Conservation (phyloP, 768 basidiomycete genomes). For the Myochromella boudieri region DNA sequence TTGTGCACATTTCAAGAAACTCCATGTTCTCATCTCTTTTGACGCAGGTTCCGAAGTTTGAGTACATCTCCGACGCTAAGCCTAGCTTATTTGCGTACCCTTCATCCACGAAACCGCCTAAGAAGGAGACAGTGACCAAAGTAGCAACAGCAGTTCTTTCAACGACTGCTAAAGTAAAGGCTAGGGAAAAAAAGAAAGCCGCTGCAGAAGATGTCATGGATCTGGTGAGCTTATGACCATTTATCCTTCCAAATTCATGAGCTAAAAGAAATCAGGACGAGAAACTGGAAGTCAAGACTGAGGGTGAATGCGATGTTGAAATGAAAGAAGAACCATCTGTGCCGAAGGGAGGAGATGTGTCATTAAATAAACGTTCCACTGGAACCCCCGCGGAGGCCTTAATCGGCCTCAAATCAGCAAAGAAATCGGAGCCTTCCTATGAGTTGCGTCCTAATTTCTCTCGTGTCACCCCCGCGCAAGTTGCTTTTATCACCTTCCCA, state of each 20-base stretch:
- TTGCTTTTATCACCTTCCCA: slow-evolving; percentile 84
- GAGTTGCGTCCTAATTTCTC: slow-evolving; percentile 86
- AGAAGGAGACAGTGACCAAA: slow-evolving; percentile 90
- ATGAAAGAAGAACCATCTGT: slow-evolving; percentile 61
- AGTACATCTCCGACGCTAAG: slow-evolving; percentile 85
- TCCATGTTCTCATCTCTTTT: slow-evolving; percentile 6
- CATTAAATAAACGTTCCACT: slow-evolving; percentile 55
- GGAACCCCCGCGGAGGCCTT: slow-evolving; percentile 45
- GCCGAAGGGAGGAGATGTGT: slow-evolving; percentile 53
- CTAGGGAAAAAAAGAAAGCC: slow-evolving; percentile 90
- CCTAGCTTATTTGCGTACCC: slow-evolving; percentile 95
- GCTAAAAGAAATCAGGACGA: slow-evolving; percentile 46
- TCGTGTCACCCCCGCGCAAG: slow-evolving; percentile 87
- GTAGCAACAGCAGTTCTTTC: slow-evolving; percentile 94
- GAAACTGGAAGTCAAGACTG: slow-evolving; percentile 52
- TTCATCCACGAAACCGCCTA: slow-evolving; percentile 78
- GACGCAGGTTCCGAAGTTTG: slow-evolving; percentile 87
- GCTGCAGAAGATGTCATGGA: slow-evolving; percentile 85
- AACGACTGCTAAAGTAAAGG: slow-evolving; percentile 96
- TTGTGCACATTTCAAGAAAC: not conserved
- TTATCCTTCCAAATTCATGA: not conserved
- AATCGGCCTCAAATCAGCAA: slow-evolving; percentile 42
- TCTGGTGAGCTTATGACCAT: slow-evolving; percentile 50
- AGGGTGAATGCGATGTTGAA: slow-evolving; percentile 62
- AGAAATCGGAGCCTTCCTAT: slow-evolving; percentile 72